Evolutionary conservation across 2,329 filamentous ascomycete species (phyloP), one percentile per base, ranked within the genome.

Genomic region (Alternaria novae-zelandiae): DNA sequence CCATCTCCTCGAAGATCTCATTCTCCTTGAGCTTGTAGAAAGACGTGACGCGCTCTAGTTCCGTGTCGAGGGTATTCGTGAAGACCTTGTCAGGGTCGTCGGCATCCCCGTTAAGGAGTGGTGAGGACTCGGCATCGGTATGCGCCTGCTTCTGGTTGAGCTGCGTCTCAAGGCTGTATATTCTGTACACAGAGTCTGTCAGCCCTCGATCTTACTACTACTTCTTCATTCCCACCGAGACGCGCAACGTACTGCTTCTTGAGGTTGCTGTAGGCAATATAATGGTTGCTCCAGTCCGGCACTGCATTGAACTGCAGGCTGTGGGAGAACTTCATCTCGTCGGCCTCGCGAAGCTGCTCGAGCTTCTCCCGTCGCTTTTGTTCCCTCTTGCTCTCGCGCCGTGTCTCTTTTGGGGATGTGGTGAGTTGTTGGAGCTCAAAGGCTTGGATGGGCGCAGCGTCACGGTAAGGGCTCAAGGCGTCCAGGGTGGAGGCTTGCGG

Each of bases 301-400:
- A 99, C 96, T 68, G 96, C 94, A 84, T 99, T 99, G 84, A 99
- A 99, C 85, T 99, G 96, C 74, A 99, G 91, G 82, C 95, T 98
- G 81, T 99, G 96, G 17, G 95, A 98, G 86, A 99, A 99, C 90
- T 98, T 98, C 96, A 99, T 99, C 78, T 93, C 92, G 89, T 91
- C 90, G 70, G 86, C 87, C 72, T 90, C 85, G 73, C 92, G 88
- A 74, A 94, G 89, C 86, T 88, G 87, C 76, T 84, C 84, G 79
- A 88, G 86, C 84, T 94, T 94, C 79, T 86, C 84, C 70, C 82
- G 81, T 75, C 85, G 83, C 80, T 87, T 89, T 25, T 70, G 70
- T 50, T 75, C 76, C 47, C 71, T 68, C 65, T 69, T 74, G 63
- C 53, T 66, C 54, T 78, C 72, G 17, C 47, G 64, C 47, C 63